Base-by-base conservation (phyloP, 148 eudicot species). In the Heliamphora exappendiculata region DNA sequence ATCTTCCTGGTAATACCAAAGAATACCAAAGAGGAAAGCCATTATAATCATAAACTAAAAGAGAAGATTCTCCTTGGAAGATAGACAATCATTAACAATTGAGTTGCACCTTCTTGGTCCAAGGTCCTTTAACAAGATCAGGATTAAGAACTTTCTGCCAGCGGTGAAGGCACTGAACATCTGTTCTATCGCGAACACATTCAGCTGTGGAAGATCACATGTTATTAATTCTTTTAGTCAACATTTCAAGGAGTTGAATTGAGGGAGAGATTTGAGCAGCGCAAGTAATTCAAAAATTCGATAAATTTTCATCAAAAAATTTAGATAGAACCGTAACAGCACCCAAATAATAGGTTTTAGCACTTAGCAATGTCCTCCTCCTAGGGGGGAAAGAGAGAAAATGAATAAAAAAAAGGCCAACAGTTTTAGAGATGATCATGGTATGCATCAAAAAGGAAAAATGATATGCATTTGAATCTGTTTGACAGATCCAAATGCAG, bases 131-230 rank as follows among this genome's bases (percentile, higher is more conserved):
- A 29, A 88, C 78, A 31, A 91, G 84, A 57, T 87, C 87, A 34
- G 98, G 98, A 84, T 89, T 75, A 62, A 91, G 88, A 79, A 93
- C 98, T 72, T 93, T 93, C 70, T 91, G 92, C 98, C 98, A 93
- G 28, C 98, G 90, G 80, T 93, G 96, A 77, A 91, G 80, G 81
- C 98, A 91, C 67, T 91, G 98, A 79, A 89, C 91, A 79, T 93
- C 94, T 72, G 94, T 89, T 80, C 92, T 81, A 45, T 87, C 91
- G 9, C 87, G 77, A 55, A 93, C 66, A 79, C 79, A 79, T 78
- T 85, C 89, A 72, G 96, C 98, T 93, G 91, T 75, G 73, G 42
- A 65, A 78, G 67, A 82, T 34, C 22, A 28, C 49, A 2, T n/a
- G 62, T 26, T 3, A 39, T 63, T 47, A 75, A 1, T 44, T 31